A percentile compares a stretch with the other conserved stretches of the same genome.
These are phyloP conservation scores for Agaricus sinodeliciosus DNA, from an alignment of 768 basidiomycete genomes.

Conservation along the genomic window DNA sequence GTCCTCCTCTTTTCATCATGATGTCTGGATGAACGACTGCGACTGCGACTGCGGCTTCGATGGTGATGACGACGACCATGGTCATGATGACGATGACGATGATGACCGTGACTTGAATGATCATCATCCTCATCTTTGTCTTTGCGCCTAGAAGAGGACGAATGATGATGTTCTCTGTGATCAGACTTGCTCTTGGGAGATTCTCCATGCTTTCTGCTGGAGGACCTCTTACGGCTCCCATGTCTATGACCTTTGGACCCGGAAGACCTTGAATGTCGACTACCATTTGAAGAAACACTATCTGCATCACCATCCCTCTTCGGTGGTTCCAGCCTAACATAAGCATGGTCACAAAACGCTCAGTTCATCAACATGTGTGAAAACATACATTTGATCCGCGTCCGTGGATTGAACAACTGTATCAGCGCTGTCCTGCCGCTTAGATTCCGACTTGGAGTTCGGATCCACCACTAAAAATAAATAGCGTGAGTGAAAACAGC, in stretches of 20 bases:
- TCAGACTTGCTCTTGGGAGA: slow-evolving; percentile 12
- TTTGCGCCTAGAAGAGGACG: slow-evolving; percentile 11
- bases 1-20: slow-evolving; percentile 13
- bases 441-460: neutral
- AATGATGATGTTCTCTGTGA: neutral
- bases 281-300: slow-evolving; percentile 21
- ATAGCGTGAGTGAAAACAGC: neutral
- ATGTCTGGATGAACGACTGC: slow-evolving; percentile 5
- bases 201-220: slow-evolving; percentile 1
- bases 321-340: slow-evolving; percentile 11
- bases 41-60: neutral
- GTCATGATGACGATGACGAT: slow-evolving; percentile 6
- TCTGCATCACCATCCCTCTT: slow-evolving; percentile 18
- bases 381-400: slow-evolving; percentile 8
- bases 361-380: neutral
- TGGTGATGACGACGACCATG: slow-evolving; percentile 13
- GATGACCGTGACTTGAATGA: slow-evolving; percentile 1
- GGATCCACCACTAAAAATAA: neutral
- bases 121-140: slow-evolving; percentile 17
- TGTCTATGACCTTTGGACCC: slow-evolving; percentile 16
- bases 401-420: slow-evolving; percentile 6
- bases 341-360: neutral
- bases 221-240: slow-evolving; percentile 3
- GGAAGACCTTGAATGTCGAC: slow-evolving; percentile 23
- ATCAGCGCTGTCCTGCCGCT: slow-evolving; percentile 9